Evolutionary conservation across 345 rosid species (phyloP).

Genomic region (Eucalyptus cladocalyx): DNA sequence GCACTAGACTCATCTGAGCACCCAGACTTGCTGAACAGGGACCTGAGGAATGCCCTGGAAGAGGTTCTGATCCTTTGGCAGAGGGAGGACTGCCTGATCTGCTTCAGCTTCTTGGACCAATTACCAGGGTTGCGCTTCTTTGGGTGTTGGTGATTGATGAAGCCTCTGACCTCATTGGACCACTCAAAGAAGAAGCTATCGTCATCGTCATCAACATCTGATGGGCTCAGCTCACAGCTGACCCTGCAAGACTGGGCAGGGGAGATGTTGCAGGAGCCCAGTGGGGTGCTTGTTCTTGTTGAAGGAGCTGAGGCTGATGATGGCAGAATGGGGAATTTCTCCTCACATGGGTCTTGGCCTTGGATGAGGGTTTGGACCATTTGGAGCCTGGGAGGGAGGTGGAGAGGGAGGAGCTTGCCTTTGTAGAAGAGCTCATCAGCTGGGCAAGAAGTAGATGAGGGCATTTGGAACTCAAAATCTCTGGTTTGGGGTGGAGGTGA

Average conservation of each 20-base stretch:
- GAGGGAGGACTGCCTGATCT: conserved; percentile 44
- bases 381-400: conserved; percentile 66
- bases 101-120: conserved; percentile 38
- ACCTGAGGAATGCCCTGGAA: conserved; percentile 47
- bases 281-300: not conserved
- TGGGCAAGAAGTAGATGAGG: conserved; percentile 30
- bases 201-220: not conserved
- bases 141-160: conserved; percentile 6
- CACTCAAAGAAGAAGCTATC: conserved; percentile 54
- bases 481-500: conserved; percentile 54
- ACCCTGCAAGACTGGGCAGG: conserved; percentile 49
- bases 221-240: conserved; percentile 33
- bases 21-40: conserved; percentile 47
- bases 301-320: conserved; percentile 2
- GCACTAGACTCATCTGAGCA: conserved; percentile 38
- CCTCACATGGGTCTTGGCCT: conserved; percentile 7
- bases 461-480: conserved; percentile 90
- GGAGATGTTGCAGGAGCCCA: conserved; percentile 29
- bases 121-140: conserved; percentile 3
- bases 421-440: conserved; percentile 96
- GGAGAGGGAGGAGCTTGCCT: conserved; percentile 96
- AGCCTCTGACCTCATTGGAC: conserved; percentile 37
- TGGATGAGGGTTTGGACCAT: conserved; percentile 41
- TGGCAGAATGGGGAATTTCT: not conserved
- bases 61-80: conserved; percentile 58